Evolutionary conservation across 176 grass and related monocot genomes (phyloP), one percentile per base, ranked within the genome.

Genomic region (Oryza australiensis): DNA sequence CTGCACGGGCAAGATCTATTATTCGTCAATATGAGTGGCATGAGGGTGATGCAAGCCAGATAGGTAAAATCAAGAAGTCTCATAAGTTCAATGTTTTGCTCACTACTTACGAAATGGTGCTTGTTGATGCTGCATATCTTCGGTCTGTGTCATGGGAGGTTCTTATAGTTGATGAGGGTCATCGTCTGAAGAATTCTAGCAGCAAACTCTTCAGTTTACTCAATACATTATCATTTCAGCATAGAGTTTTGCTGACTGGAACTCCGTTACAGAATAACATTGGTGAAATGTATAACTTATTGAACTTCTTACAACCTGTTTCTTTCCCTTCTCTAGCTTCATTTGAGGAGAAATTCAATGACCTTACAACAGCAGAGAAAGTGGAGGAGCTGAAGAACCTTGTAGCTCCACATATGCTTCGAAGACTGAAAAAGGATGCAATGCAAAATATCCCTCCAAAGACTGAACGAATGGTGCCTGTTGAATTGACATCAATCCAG

Each of bases 351-450:
- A 99, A 95, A 10, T 99, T 99, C 86, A 93, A 94, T 85, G 96
- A 95, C 46, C 93, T 99, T 80, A 93, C 91, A 46, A 95, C 96
- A 74, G 85, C 96, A 69, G 96, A 99, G 85, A 99, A 92, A 68
- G 96, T 99, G 62, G 96, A 99, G 18, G 96, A 99, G 74, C 82
- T 99, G 83, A 99, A 99, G 75, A 99, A 99, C 89, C 96, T 99
- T 79, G 96, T 99, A 79, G 87, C 96, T 62, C 96, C 96, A 83
- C 96, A 99, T 84, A 99, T 99, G 96, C 93, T 95, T 65, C 82
- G 93, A 51, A 85, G 96, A 80, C 84, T 99, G 35, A 99, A 99
- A 77, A 99, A 93, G 59, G 93, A 99, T 88, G 91, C 93, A 80
- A 99, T 99, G 96, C 86, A 95, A 85, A 99, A 99, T 72, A 99